Evolutionary conservation across 2,329 filamentous ascomycete genomes (phyloP), one percentile per base, ranked within the genome.

Genomic region (Byssochlamys sp.): DNA sequence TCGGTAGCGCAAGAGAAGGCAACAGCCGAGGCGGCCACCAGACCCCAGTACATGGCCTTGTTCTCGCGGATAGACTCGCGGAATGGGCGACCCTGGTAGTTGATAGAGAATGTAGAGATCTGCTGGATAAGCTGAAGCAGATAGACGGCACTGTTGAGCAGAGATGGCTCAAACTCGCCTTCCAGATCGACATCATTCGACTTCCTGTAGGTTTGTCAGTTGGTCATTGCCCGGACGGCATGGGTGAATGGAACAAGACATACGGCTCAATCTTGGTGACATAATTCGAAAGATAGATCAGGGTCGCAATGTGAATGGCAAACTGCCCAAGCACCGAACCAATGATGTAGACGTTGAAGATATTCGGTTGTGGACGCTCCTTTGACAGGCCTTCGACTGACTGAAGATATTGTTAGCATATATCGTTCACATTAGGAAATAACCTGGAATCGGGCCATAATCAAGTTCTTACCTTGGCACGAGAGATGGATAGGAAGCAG

Each of bases 321-420:
- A 99, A 99, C 75, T 99, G 94, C 55, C 91, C 94, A 33, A 99
- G 85, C 59, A 99, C 94, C 19, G 91, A 96, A 50, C 94, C 92
- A 65, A 99, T 96, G 72, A 99, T 97, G 80, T 99, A 99, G 55
- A 91, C 83, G 78, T 99, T 99, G 81, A 97, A 97, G 71, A 99
- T 99, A 75, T 97, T 96, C 57, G 92, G 91, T 77, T 99, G 94
- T 0, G 94, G 94, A 45, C 94, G 88, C 75, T 99, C 94, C 77
- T 96, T 96, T 62, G 92, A 96, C 26, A 99, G 80, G 35, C 89
- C 88, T 77, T 99, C 94, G 55, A 99, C 94, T 29, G 94, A 90
- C 79, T 84, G 59, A 2, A 51, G 56, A 50, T 28, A 26, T 51
- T 12, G 54, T 67, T 58, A 65, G 59, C n/a, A 26, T 24, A 49